These are phyloP conservation scores for Amanita muscaria DNA, from an alignment of 768 basidiomycete species.

Conservation along the genomic window DNA sequence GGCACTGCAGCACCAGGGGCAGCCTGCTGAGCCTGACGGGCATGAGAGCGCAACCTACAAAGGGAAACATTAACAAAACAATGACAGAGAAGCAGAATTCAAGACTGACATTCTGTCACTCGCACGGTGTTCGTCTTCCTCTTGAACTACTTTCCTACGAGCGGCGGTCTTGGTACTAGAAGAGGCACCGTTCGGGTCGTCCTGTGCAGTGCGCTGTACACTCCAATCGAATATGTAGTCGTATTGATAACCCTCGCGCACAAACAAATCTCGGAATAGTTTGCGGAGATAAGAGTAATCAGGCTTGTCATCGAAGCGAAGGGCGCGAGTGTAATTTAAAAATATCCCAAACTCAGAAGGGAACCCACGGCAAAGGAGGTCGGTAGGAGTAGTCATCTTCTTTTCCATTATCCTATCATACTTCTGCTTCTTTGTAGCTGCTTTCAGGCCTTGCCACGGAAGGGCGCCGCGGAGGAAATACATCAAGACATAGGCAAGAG, in stretches of 20 bases:
- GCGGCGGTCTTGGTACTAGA: constrained; percentile 53
- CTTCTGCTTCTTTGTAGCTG: constrained; percentile 99
- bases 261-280: constrained; percentile 96
- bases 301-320: constrained; percentile 99
- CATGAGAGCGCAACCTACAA: constrained; percentile 77
- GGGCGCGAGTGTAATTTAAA: constrained; percentile 97
- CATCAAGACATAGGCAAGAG: constrained; percentile 98
- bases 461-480: constrained; percentile 98
- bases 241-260: constrained; percentile 96
- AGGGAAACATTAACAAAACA: constrained; percentile 13
- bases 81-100: constrained; percentile 9
- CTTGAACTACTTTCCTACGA: constrained; percentile 75
- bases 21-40: constrained; percentile 68
- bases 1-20: constrained; percentile 38
- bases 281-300: constrained; percentile 99
- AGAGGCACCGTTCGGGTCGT: constrained; percentile 53
- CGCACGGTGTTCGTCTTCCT: constrained; percentile 75
- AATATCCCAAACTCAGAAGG: constrained; percentile 99
- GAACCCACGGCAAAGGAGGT: constrained; percentile 97
- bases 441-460: constrained; percentile 99
- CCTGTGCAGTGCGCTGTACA: constrained; percentile 68
- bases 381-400: constrained; percentile 99
- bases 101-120: constrained; percentile 74
- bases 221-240: constrained; percentile 99
- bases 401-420: constrained; percentile 99